Evolutionary conservation across 441 rosid species (phyloP).

Genomic region (Biscutella auriculata): DNA sequence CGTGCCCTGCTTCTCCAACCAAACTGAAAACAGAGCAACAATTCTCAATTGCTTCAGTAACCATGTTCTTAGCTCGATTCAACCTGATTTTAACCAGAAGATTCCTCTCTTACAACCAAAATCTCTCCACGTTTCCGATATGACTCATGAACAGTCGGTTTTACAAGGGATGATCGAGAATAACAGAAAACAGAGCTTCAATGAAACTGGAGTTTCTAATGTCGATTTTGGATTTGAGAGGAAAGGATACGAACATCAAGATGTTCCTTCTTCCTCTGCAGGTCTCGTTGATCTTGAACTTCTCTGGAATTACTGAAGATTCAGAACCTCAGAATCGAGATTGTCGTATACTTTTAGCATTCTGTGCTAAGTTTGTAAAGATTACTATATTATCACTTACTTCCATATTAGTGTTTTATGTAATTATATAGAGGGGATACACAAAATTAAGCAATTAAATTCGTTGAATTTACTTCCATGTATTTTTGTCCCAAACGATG

Average conservation of each 20-base stretch:
- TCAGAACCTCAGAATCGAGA: not conserved
- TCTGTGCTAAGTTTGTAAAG: conserved; percentile 21
- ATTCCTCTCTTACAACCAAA: conserved; percentile 31
- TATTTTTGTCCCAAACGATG: too few relatives aligned
- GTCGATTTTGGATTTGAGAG: conserved; percentile 36
- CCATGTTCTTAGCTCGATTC: conserved; percentile 23
- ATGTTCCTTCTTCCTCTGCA: conserved; percentile 41
- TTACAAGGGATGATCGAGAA: conserved; percentile 39
- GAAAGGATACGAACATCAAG: conserved; percentile 34
- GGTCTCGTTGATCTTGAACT: conserved; percentile 40
- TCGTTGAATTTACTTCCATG: not conserved
- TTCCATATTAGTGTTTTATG: conserved; percentile 22
- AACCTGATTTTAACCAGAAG: conserved; percentile 19
- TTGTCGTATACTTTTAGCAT: too few relatives aligned
- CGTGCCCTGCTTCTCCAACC: conserved; percentile 99
- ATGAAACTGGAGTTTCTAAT: conserved; percentile 35
- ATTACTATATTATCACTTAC: conserved; percentile 1
- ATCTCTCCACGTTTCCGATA: conserved; percentile 14
- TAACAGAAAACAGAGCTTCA: conserved; percentile 28
- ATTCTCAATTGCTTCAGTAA: conserved; percentile 22
- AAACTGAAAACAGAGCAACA: conserved; percentile 28
- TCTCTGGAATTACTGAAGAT: conserved; percentile 48
- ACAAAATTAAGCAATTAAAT: not conserved
- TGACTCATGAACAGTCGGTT: conserved; percentile 34
- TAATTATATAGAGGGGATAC: conserved; percentile 21